phyloP scores from a whole-genome alignment of 257 asterid genomes.

The Lantana camara region DNA sequence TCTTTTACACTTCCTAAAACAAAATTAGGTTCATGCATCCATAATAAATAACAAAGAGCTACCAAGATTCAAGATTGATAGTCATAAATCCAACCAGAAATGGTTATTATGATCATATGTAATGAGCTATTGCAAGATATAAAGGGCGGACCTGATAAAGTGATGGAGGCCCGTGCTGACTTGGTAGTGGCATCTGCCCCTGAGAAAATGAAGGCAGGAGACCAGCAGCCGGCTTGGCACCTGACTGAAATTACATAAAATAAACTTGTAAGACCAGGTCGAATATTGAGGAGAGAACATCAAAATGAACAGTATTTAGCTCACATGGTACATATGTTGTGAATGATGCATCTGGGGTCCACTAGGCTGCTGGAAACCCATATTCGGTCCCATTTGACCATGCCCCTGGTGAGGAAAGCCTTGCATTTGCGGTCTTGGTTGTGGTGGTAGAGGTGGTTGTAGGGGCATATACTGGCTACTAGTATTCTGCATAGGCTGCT shows the following conservation, averaged over 20 bases:
- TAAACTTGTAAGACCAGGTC: slow-evolving; percentile 9
- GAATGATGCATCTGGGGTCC: slow-evolving; percentile 79
- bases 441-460: slow-evolving; percentile 72
- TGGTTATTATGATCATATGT: neutral
- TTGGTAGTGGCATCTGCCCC: slow-evolving; percentile 70
- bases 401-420: slow-evolving; percentile 72
- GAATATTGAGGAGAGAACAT: neutral
- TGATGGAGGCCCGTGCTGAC: slow-evolving; percentile 63
- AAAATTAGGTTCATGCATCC: slow-evolving; percentile 5
- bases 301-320: slow-evolving; percentile 29
- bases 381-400: slow-evolving; percentile 66
- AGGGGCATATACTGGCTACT: slow-evolving; percentile 58
- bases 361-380: slow-evolving; percentile 74
- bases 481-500: slow-evolving; percentile 61
- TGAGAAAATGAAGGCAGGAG: slow-evolving; percentile 75
- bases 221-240: slow-evolving; percentile 58
- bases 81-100: slow-evolving; percentile 13
- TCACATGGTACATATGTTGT: slow-evolving; percentile 82
- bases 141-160: slow-evolving; percentile 69
- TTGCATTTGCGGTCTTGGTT: slow-evolving; percentile 58
- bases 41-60: neutral
- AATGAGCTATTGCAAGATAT: slow-evolving; percentile 17
- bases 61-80: slow-evolving; percentile 4
- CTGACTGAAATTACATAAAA: slow-evolving; percentile 55
- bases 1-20: no score